Evolutionary conservation across 2,329 filamentous ascomycete genomes (phyloP), one percentile per base, ranked within the genome.

Genomic region (Alternaria metachromatica): DNA sequence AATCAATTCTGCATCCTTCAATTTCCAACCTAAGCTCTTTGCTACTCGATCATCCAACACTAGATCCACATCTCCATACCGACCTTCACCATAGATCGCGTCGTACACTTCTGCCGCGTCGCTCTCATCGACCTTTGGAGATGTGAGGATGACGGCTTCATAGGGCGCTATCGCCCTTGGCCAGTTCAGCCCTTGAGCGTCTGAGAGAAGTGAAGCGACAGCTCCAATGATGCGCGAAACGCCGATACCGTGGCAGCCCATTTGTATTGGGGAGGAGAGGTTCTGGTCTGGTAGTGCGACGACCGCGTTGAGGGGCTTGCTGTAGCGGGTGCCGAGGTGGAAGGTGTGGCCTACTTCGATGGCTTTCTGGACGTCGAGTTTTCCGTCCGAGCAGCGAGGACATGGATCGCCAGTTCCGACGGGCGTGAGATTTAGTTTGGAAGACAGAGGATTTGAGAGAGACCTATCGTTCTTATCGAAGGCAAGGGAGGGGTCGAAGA

Each of bases 201-300:
- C 93, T 0, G 89, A 86, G 10, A 93, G 84, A 43, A 90, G 87
- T 67, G 95, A 90, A 1, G 94, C 94, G 1, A 96, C 88, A 2
- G 96, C 93, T 9, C 91, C 94, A 65, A 99, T 90, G 72, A 99
- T 89, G 48, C 96, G 90, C 6, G 94, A 97, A 18, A 99, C 89
- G 2, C 96, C 96, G 65, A 99, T 96, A 1, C 96, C 96, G 76
- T 97, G 93, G 78, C 96, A 99, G 59, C 96, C 96, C 96, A 99
- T 99, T 68, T 97, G 89, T 74, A 97, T 86, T 0, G 89, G 84
- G 0, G 88, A 84, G 9, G 78, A 78, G 15, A 80, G 68, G 28
- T 43, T 65, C 69, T 67, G 30, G 70, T 73, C 25, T 82, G 86
- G 25, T 84, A 71, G 69, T 13, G 83, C 82, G 3, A 96, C 86